Base-by-base conservation (phyloP, 495 filamentous ascomycete species). In the Cairneyella variabilis region DNA sequence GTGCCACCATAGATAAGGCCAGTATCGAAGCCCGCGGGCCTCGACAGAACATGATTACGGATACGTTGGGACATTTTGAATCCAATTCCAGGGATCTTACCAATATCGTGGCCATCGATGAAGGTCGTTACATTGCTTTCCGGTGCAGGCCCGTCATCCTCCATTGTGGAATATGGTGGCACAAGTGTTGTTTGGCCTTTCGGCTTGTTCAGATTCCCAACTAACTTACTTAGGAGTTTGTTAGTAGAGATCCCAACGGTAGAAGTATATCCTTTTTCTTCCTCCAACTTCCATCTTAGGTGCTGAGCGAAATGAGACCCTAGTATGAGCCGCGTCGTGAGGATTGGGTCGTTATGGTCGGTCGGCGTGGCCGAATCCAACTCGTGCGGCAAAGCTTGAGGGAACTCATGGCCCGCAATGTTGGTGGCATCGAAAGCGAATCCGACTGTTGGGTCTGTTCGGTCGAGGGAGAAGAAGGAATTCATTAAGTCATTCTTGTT, bases 221-320 rank as follows among this genome's bases (percentile, higher is more conserved):
- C 88, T 23, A 97, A 72, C 64, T 97, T 97, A 26, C 88, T 82
- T 23, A 92, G 74, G 2, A 91, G 62, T 65, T 96, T 96, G 42
- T 83, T 89, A 3, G 89, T 95, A 2, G 90, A 83, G 2, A 96
- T 83, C 9, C 92, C 92, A n/a, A 87, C 90, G 0, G 90, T 88
- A 32, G 83, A 83, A 5, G 90, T 93, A 67, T 90, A 95, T 3
- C 89, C 89, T 58, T 83, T 85, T n/a, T 88, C 73, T 38, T 84
- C 71, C 48, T 93, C 87, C 7, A 97, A 75, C 54, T 77, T 77
- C 25, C 75, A 65, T 20, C 91, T 82, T 17, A 97, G 68, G 65
- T 90, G 76, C 8, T 71, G 67, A 2, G 88, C 86, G 30, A 97
- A 70, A 66, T 96, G 89, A 14, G 87, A 87, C 1, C 78, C 88